These are phyloP conservation scores for Termitomyces bulborhizus DNA, from an alignment of 768 basidiomycete genomes.

Conservation along the genomic window DNA sequence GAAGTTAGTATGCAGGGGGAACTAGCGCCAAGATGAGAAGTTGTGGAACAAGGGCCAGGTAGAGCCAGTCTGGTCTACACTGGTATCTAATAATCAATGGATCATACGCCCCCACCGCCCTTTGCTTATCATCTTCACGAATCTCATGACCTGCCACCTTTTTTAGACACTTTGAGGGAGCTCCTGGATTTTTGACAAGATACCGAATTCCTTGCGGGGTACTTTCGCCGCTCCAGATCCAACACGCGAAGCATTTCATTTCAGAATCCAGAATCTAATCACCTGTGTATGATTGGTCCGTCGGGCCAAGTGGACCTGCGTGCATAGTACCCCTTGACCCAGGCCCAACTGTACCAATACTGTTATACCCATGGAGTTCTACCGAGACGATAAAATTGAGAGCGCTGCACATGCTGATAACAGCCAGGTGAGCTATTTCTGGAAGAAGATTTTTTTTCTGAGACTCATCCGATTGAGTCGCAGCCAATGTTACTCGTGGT, in stretches of 20 bases:
- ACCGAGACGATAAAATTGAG: too few relatives aligned
- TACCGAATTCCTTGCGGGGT: background rate
- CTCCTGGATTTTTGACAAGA: background rate
- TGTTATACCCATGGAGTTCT: too few relatives aligned
- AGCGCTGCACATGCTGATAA: background rate
- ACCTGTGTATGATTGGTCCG: background rate
- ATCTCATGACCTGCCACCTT: background rate
- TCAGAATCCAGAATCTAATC: too few relatives aligned
- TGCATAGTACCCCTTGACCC: background rate
- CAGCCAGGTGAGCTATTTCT: background rate
- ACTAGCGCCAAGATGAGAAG: too few relatives aligned
- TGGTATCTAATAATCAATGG: background rate
- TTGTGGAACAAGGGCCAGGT: conserved; percentile 40
- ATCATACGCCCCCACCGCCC: background rate
- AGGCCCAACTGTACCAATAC: too few relatives aligned
- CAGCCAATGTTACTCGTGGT: background rate
- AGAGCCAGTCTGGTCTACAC: conserved; percentile 3
- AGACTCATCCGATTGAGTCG: background rate
- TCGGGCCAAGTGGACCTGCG: background rate
- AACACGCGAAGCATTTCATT: background rate
- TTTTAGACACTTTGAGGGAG: background rate
- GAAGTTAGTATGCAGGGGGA: too few relatives aligned
- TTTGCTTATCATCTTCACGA: background rate
- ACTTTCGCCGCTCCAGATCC: background rate
- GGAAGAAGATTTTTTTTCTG: background rate